Base-by-base conservation (phyloP, 306 rosid genomes). In the Acacia acuminata region DNA sequence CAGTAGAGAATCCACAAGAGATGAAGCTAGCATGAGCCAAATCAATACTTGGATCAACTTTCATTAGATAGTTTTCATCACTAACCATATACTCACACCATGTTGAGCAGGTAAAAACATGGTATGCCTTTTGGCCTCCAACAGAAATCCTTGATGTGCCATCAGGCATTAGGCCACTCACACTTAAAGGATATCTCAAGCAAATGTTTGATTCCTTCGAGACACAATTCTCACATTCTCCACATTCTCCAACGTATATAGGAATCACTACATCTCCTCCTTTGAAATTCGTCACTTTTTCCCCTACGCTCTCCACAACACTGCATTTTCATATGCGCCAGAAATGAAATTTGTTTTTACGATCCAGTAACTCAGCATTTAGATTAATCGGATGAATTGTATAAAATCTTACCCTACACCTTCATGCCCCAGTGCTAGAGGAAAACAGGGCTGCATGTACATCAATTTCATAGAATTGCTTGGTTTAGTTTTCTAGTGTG, bases 1-100 rank as follows among this genome's bases (percentile, higher is more conserved):
- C 90, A 20, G 85, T 82, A 7, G 90, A 76, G 73, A 87, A 87
- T 8, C 90, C 90, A 77, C 90, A 87, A 0, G 88, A 79, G 83
- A 87, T 60, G 64, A 87, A 82, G 79, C 85, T 73, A 10, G 88
- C 88, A 16, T 76, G 86, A 32, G 82, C 63, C 2, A 71, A 77
- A 63, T 67, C 5, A 60, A 64, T 14, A 19, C 70, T 55, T 2
- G 79, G 72, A 32, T 75, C 80, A 53, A 87, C 40, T 48, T 81
- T 87, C 76, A 50, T 17, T 10, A 84, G 60, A 25, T 68, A 84
- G 22, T 70, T 70, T 34, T 56, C 82, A 30, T 84, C 78, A 19
- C 73, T 71, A 17, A 87, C 86, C 65, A 48, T 82, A 84, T 84
- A 87, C 47, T 84, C 83, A 4, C 88, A 87, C 86, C 88, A 82